Percentiles rank a stretch among this genome's conserved stretches.
phyloP scores from a whole-genome alignment of 129 eudicot genomes.

The Saposhnikovia divaricata region DNA sequence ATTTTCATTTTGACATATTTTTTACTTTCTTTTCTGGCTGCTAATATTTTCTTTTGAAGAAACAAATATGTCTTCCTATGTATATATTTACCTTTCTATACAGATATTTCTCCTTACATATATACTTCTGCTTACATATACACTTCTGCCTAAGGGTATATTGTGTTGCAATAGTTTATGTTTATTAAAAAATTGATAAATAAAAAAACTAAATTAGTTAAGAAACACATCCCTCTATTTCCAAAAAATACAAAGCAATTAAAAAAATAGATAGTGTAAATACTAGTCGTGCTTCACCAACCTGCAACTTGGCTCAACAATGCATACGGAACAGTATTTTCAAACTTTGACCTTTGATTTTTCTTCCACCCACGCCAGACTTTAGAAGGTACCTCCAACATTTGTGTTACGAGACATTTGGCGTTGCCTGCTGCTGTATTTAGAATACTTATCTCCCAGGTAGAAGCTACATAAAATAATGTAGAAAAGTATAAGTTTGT shows the following conservation, averaged over 20 bases:
- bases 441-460: constrained; percentile 85
- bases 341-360: constrained; percentile 55
- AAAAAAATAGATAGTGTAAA: not conserved
- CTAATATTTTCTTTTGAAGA: not conserved
- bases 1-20: not conserved
- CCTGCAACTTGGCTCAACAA: constrained; percentile 98
- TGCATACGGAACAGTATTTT: constrained; percentile 66
- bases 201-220: not conserved
- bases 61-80: too few species aligned
- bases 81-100: not conserved
- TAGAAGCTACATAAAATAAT: constrained; percentile 51
- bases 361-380: constrained; percentile 78
- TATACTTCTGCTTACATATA: not conserved
- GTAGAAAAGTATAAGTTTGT: not conserved
- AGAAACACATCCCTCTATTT: not conserved
- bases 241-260: not conserved
- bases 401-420: constrained; percentile 78
- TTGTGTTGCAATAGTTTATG: not conserved
- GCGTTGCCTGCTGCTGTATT: constrained; percentile 27
- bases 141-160: not conserved
- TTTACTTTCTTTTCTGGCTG: not conserved
- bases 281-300: constrained; percentile 18
- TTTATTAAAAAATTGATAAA: not conserved
- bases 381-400: constrained; percentile 61
- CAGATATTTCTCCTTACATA: not conserved